Conservation (phyloP, 257 asterid species). For the Echites panduratus region DNA sequence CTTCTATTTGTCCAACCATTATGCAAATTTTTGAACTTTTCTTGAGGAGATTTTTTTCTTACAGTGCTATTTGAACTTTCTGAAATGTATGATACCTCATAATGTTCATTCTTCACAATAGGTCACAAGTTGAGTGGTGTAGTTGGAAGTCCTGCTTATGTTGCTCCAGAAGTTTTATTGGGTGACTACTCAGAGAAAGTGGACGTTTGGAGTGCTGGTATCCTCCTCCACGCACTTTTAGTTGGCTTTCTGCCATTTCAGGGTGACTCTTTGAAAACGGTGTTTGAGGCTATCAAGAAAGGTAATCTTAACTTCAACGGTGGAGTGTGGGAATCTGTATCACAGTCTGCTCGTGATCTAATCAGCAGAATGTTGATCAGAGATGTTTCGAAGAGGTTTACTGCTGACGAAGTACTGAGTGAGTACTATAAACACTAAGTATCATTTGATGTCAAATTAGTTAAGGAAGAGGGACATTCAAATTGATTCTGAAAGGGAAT, state of each 20-base stretch:
- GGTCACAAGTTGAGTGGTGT: slow-evolving; percentile 74
- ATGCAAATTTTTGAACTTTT: not conserved
- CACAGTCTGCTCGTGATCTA: slow-evolving; percentile 72
- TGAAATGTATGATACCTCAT: slow-evolving; percentile 7
- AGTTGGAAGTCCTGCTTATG: slow-evolving; percentile 90
- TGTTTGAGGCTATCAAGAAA: slow-evolving; percentile 76
- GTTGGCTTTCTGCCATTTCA: slow-evolving; percentile 75
- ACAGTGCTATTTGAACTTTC: not conserved
- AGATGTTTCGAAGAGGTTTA: slow-evolving; percentile 47
- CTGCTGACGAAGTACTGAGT: slow-evolving; percentile 72
- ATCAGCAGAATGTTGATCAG: slow-evolving; percentile 64
- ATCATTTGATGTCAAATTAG: not conserved
- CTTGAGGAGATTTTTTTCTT: not conserved
- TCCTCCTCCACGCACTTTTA: slow-evolving; percentile 80
- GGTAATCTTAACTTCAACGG: slow-evolving; percentile 52
- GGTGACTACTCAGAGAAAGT: slow-evolving; percentile 85
- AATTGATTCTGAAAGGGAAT: not conserved
- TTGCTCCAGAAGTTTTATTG: slow-evolving; percentile 78
- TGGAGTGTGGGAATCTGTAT: slow-evolving; percentile 60
- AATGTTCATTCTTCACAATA: slow-evolving; percentile 22
- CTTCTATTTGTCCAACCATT: not conserved
- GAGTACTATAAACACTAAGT: slow-evolving; percentile 25
- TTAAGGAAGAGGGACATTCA: not conserved
- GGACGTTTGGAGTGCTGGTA: slow-evolving; percentile 91
- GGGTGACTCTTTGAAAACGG: slow-evolving; percentile 61